Evolutionary conservation across 1,284 basidiomycete genomes (phyloP), one percentile per base, ranked within the genome.

Genomic region (Ceratobasidium papillatum): DNA sequence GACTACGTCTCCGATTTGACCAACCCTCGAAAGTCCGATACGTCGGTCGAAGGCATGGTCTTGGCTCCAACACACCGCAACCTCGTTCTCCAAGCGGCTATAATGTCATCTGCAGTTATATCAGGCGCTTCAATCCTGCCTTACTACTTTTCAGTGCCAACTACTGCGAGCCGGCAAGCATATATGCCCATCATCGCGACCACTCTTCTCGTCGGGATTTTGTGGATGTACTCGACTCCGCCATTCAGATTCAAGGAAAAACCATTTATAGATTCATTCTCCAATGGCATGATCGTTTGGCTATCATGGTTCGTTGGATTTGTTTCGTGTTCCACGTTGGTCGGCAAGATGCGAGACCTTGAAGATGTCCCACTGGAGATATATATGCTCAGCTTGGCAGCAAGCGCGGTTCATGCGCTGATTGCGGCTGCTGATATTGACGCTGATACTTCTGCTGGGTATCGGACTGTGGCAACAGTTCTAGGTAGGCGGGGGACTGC

Each of bases 211-310:
- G 74, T 79, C 27, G 32, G 72, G 25, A 54, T 79, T 49, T 76
- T 77, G 62, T 79, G 79, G 79, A 76, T 77, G 52, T 79, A 79
- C 74, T 79, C 79, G 17, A 73, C 78, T 7, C 77, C 77, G 8
- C 79, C 78, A 12, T 32, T 78, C 22, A 75, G 79, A 27, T 62
- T 79, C 14, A 79, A 79, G 68, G 77, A 79, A 38, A 51, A 71
- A 9, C 79, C 79, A 19, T 56, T 79, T 1, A 36, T 79, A 34
- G 78, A 79, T 54, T 79, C 79, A 25, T 19, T 78, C 30, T 78
- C 79, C 17, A 79, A 79, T 65, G 79, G 79, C 3, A 12, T 71
- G 1, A 77, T 79, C 30, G 77, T 79, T 12, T 77, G 76, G 65
- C 72, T 79, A 9, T 72, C 75, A 9, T 79, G 77, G 75, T 76